Conservation (phyloP, 306 rosid species). For the Fagus sylvatica region DNA sequence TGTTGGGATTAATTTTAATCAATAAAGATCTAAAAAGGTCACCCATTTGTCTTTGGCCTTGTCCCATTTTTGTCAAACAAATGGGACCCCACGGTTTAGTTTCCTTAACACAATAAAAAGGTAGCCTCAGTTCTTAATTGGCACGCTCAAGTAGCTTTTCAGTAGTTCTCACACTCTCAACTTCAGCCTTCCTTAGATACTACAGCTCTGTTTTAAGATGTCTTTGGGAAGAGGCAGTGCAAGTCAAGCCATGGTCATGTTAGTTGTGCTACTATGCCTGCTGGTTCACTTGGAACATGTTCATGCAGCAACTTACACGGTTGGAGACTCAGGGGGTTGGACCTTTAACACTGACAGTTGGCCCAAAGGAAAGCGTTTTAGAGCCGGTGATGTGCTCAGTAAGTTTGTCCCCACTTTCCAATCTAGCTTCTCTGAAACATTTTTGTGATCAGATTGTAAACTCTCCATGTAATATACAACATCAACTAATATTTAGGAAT, state of each 20-base stretch:
- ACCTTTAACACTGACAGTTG: slow-evolving; percentile 46
- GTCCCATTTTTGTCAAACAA: slow-evolving; percentile 7
- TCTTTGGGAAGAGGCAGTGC: slow-evolving; percentile 77
- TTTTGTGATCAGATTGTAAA: too few species aligned
- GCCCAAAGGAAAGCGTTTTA: slow-evolving; percentile 58
- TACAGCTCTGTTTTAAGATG: slow-evolving; percentile 18
- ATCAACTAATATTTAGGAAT: too few species aligned
- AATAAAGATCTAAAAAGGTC: slow-evolving; percentile 4
- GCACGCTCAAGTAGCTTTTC: neutral
- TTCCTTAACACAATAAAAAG: slow-evolving; percentile 26
- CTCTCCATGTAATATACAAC: too few species aligned
- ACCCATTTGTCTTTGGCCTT: slow-evolving; percentile 1
- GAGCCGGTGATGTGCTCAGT: slow-evolving; percentile 58
- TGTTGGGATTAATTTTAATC: neutral
- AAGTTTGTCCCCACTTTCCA: slow-evolving; percentile 17
- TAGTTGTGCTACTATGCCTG: slow-evolving; percentile 31
- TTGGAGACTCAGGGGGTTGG: slow-evolving; percentile 65
- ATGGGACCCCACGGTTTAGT: slow-evolving; percentile 3
- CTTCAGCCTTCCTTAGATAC: neutral
- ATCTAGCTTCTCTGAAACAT: too few species aligned
- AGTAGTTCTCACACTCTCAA: neutral
- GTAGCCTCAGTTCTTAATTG: neutral
- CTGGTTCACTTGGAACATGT: slow-evolving; percentile 29
- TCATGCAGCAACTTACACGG: slow-evolving; percentile 44
- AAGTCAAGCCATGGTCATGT: slow-evolving; percentile 15